phyloP scores from a whole-genome alignment of 306 rosid genomes.

The Pterocarpus macrocarpus region DNA sequence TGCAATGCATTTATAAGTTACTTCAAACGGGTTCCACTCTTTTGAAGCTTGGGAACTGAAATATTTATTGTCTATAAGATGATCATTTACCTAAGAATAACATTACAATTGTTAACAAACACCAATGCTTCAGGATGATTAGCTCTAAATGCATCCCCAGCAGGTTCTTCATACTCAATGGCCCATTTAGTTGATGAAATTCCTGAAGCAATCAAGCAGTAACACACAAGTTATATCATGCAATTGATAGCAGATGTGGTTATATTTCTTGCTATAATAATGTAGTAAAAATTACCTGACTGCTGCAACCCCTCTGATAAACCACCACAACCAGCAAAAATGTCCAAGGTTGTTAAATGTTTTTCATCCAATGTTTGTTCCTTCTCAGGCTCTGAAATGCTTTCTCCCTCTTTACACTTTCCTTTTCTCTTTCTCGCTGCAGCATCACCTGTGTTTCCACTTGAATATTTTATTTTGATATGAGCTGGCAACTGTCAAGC shows the following conservation, averaged over 20 bases:
- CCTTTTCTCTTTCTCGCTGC: slow-evolving; percentile 91
- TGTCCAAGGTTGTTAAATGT: slow-evolving; percentile 80
- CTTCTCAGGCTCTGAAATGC: slow-evolving; percentile 52
- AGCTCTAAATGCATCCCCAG: slow-evolving; percentile 88
- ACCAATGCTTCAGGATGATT: slow-evolving; percentile 86
- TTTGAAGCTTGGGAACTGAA: not conserved
- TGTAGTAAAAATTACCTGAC: slow-evolving; percentile 60
- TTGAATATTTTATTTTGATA: slow-evolving; percentile 72
- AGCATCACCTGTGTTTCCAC: slow-evolving; percentile 55
- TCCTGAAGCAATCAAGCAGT: slow-evolving; percentile 62
- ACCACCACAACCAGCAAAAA: slow-evolving; percentile 99
- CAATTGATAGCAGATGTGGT: not conserved
- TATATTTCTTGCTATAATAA: not conserved
- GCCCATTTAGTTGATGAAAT: slow-evolving; percentile 91
- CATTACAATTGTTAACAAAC: slow-evolving; percentile 89
- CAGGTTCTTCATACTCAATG: slow-evolving; percentile 96
- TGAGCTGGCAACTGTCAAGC: slow-evolving; percentile 74
- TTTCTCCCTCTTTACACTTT: slow-evolving; percentile 84
- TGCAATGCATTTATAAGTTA: slow-evolving; percentile 38
- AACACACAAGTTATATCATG: slow-evolving; percentile 7
- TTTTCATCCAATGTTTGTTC: slow-evolving; percentile 55
- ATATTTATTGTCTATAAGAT: not conserved
- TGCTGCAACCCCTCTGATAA: slow-evolving; percentile 87
- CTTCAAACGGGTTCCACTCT: slow-evolving; percentile 13
- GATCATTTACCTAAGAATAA: slow-evolving; percentile 74